These are phyloP conservation scores for Groenewaldozyma salmanticensis DNA, from an alignment of 805 yeast genomes.

Conservation along the genomic window DNA sequence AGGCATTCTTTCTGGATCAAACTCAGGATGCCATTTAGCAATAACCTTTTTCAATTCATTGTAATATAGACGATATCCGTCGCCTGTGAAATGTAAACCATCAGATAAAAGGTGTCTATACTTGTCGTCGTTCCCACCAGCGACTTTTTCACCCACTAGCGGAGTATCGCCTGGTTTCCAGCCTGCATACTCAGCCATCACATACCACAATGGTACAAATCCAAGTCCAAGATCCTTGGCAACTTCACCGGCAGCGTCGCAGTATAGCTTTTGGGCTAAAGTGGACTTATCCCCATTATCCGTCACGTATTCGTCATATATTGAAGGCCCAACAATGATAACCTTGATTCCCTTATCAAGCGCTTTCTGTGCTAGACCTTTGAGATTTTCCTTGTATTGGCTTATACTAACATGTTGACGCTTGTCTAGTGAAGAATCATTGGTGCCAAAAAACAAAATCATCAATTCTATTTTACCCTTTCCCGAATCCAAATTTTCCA, in stretches of 20 bases:
- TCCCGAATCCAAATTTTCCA: conserved; percentile 34
- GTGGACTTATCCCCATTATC: neutral
- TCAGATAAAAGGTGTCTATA: conserved; percentile 30
- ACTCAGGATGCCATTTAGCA: conserved; percentile 37
- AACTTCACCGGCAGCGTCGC: conserved; percentile 38
- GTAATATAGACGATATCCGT: conserved; percentile 42
- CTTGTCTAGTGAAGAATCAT: conserved; percentile 46
- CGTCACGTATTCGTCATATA: conserved; percentile 28
- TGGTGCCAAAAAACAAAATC: conserved; percentile 71
- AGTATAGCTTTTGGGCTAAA: conserved; percentile 31
- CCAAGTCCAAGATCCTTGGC: conserved; percentile 43
- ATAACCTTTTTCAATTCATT: conserved; percentile 36
- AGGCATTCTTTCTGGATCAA: conserved; percentile 28
- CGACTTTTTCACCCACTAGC: neutral
- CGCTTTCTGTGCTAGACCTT: conserved; percentile 33
- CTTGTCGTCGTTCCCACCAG: conserved; percentile 10
- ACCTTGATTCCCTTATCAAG: conserved; percentile 37
- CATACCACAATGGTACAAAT: conserved; percentile 44
- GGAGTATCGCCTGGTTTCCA: conserved; percentile 30
- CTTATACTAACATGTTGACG: conserved; percentile 43
- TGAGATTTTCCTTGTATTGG: conserved; percentile 40
- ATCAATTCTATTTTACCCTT: neutral
- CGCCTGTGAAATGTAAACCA: conserved; percentile 53
- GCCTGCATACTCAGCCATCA: conserved; percentile 33
- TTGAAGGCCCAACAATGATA: conserved; percentile 56